phyloP scores from a whole-genome alignment of 2,329 filamentous ascomycete species.

The Cladosporium sp. region DNA sequence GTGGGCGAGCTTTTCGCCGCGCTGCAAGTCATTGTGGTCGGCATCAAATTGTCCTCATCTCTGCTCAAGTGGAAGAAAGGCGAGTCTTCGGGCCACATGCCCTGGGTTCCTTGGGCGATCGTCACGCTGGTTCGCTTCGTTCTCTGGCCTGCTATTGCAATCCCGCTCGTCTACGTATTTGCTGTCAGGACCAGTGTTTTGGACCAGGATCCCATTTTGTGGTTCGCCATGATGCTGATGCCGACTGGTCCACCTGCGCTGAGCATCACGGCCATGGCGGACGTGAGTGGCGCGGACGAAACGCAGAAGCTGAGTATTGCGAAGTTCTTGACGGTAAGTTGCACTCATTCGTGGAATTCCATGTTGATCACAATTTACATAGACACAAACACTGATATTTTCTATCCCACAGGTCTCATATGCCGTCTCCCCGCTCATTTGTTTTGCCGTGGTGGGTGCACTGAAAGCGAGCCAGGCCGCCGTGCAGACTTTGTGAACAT shows the following conservation, averaged over 20 bases:
- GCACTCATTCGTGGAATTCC: neutral
- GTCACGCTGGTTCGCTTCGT: constrained; percentile 56
- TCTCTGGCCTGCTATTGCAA: constrained; percentile 52
- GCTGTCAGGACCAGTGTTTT: constrained; percentile 51
- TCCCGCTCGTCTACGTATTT: constrained; percentile 52
- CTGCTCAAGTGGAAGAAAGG: constrained; percentile 45
- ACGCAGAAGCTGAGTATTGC: constrained; percentile 51
- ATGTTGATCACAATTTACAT: neutral
- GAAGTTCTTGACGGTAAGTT: constrained; percentile 46
- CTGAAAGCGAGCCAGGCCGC: constrained; percentile 39
- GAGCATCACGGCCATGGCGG: constrained; percentile 50
- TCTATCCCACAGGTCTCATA: constrained; percentile 35
- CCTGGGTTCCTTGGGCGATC: constrained; percentile 48
- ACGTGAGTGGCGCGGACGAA: constrained; percentile 45
- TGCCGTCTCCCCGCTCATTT: constrained; percentile 40
- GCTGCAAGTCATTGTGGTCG: constrained; percentile 62
- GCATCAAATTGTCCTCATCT: constrained; percentile 59
- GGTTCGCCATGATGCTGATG: constrained; percentile 62
- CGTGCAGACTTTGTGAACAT: neutral
- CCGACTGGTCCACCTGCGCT: constrained; percentile 53
- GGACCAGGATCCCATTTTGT: constrained; percentile 58
- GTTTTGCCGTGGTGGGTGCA: constrained; percentile 41
- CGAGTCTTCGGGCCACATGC: constrained; percentile 40
- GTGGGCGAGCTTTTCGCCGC: constrained; percentile 62
- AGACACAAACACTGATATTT: neutral